Evolutionary conservation across 2,329 filamentous ascomycete genomes (phyloP).

Genomic region (Pseudogymnoascus sp.): DNA sequence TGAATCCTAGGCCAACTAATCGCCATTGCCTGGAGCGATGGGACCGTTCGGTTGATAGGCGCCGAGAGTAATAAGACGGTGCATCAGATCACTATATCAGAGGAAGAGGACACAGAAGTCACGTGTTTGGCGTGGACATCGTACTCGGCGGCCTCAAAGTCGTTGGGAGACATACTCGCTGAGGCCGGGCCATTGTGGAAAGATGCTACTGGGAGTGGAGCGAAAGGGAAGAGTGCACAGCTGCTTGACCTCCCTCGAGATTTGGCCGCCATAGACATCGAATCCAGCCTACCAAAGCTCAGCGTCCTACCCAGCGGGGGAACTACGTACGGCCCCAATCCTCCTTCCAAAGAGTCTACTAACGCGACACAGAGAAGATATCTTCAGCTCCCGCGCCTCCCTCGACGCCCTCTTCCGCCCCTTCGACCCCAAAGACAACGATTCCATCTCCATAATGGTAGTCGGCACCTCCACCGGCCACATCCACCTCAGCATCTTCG

Average conservation of each 20-base stretch:
- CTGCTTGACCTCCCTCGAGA: constrained; percentile 60
- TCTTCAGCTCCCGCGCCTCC: constrained; percentile 28
- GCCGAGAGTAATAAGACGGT: constrained; percentile 76
- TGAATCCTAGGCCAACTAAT: constrained; percentile 57
- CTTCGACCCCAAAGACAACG: constrained; percentile 53
- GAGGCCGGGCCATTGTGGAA: constrained; percentile 10
- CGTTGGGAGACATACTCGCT: constrained; percentile 10
- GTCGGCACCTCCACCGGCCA: constrained; percentile 64
- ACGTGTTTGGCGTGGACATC: constrained; percentile 36
- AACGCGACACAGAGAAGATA: constrained; percentile 25
- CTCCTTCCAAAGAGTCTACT: constrained; percentile 3
- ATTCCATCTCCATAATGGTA: constrained; percentile 73
- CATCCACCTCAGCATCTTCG: constrained; percentile 74
- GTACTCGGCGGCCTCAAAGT: constrained; percentile 14
- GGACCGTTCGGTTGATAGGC: constrained; percentile 67
- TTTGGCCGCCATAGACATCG: constrained; percentile 67
- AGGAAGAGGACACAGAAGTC: constrained; percentile 31
- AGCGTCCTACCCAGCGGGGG: constrained; percentile 63
- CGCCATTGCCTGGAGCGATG: constrained; percentile 78
- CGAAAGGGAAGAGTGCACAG: background rate
- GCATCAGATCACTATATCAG: constrained; percentile 51
- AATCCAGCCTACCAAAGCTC: constrained; percentile 68
- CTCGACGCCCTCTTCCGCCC: constrained; percentile 29
- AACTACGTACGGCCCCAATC: constrained; percentile 45
- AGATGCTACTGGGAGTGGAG: background rate